Conservation (phyloP, 345 rosid species). For the Acer negundo region DNA sequence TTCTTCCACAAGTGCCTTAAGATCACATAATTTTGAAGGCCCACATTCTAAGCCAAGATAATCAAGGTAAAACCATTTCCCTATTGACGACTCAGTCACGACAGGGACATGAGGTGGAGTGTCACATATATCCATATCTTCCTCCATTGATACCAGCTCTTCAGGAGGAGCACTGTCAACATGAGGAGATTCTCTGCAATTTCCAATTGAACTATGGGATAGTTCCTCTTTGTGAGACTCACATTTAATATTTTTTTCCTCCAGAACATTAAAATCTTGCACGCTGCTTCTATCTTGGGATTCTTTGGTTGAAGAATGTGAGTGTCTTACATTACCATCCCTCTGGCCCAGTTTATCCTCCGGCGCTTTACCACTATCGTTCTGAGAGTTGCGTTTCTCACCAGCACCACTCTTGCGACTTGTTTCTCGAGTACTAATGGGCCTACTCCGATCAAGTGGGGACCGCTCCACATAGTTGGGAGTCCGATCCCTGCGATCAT, state of each 20-base stretch:
- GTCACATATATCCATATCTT: conserved; percentile 98
- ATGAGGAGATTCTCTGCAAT: conserved; percentile 47
- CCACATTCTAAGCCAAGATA: conserved; percentile 77
- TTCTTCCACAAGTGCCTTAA: conserved; percentile 76
- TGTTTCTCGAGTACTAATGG: conserved; percentile 47
- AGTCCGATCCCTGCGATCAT: conserved; percentile 69
- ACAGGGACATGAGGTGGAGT: conserved; percentile 85
- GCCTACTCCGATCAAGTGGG: conserved; percentile 59
- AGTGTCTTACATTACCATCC: conserved; percentile 52
- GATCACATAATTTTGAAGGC: conserved; percentile 79
- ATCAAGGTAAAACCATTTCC: conserved; percentile 98
- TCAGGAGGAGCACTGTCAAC: conserved; percentile 53
- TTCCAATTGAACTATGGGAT: conserved; percentile 41
- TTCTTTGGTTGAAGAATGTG: conserved; percentile 47
- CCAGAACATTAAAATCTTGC: conserved; percentile 34
- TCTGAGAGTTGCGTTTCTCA: conserved; percentile 65
- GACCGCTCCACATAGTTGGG: conserved; percentile 60
- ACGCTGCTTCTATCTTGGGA: conserved; percentile 50
- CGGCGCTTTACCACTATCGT: conserved; percentile 38
- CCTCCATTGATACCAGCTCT: conserved; percentile 96
- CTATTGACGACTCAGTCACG: conserved; percentile 57
- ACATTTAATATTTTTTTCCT: conserved; percentile 46
- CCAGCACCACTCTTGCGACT: conserved; percentile 55
- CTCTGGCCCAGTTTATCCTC: conserved; percentile 57
- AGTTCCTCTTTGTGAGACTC: conserved; percentile 57